Conservation (phyloP, 108 stramenopile species). For the Epipyxis sp. region DNA sequence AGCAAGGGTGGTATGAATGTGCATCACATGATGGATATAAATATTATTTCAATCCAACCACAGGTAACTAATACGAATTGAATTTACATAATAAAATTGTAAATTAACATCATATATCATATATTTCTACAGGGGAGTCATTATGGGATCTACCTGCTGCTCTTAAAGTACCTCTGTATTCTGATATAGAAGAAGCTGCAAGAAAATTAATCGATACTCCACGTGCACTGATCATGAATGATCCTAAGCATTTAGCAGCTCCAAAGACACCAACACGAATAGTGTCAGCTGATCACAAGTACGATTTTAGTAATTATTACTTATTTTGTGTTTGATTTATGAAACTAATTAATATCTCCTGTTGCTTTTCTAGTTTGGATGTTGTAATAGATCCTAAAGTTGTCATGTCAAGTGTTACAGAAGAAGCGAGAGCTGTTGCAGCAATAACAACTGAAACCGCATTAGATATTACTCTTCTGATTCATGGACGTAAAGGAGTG, state of each 20-base stretch:
- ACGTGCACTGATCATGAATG: neutral
- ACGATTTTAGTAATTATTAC: too few relatives aligned
- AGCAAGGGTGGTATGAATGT: constrained; percentile 16
- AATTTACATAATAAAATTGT: too few relatives aligned
- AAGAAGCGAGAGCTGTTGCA: neutral
- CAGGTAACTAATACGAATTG: too few relatives aligned
- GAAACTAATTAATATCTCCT: too few relatives aligned
- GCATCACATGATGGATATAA: neutral
- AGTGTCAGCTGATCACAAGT: too few relatives aligned
- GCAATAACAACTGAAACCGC: neutral
- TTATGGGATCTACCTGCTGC: constrained; percentile 2
- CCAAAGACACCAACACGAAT: too few relatives aligned
- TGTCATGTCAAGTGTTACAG: neutral
- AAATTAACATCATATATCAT: too few relatives aligned
- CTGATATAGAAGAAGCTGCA: neutral
- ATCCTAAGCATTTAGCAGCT: neutral
- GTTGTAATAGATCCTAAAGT: constrained; percentile 12
- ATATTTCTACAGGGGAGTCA: constrained; percentile 14
- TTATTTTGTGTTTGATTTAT: too few relatives aligned
- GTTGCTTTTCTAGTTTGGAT: neutral
- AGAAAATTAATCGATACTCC: neutral
- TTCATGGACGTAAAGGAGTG: neutral
- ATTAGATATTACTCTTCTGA: neutral
- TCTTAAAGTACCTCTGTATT: neutral
- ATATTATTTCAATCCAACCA: neutral